Percentiles rank a stretch among this genome's conserved stretches.
These are phyloP conservation scores for Sodiomyces alkalinus DNA, from an alignment of 2,329 filamentous ascomycete species.

Conservation along the genomic window DNA sequence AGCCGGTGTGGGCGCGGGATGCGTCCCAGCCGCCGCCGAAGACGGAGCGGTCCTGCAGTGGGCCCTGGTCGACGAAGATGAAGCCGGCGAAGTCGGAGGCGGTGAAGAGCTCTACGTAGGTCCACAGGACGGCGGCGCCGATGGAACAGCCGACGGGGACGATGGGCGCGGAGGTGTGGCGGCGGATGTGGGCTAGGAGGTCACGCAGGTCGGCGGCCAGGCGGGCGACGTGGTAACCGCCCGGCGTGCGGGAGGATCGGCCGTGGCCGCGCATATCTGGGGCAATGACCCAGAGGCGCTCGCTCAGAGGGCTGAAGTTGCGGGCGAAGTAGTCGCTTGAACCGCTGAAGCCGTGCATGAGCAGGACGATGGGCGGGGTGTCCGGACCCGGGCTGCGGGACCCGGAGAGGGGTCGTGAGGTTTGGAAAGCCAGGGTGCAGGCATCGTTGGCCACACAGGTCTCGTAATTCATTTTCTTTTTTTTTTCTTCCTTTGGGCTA, in stretches of 20 bases:
- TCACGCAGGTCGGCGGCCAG: constrained; percentile 20
- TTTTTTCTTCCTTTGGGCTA: too few relatives aligned
- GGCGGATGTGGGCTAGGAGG: constrained; percentile 14
- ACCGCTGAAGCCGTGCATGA: constrained; percentile 25
- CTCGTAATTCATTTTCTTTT: constrained; percentile 18
- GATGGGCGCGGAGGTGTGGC: constrained; percentile 7
- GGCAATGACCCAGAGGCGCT: constrained; percentile 19
- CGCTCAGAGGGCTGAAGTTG: constrained; percentile 15
- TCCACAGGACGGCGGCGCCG: constrained; percentile 24
- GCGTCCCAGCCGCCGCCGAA: constrained; percentile 17
- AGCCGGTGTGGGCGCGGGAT: constrained; percentile 16
- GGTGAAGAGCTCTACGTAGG: constrained; percentile 22
- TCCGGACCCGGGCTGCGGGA: constrained; percentile 1
- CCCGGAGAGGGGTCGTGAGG: constrained; percentile 14
- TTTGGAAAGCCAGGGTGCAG: constrained; percentile 18
- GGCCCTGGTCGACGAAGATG: constrained; percentile 24
- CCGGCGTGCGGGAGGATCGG: constrained; percentile 13
- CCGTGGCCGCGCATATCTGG: constrained; percentile 25
- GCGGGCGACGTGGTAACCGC: constrained; percentile 24
- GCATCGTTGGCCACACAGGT: constrained; percentile 15
- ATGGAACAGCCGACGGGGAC: constrained; percentile 23
- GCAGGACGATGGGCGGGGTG: constrained; percentile 14
- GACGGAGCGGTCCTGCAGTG: constrained; percentile 20
- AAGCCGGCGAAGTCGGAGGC: constrained; percentile 15
- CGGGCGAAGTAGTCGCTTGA: constrained; percentile 22